Percentiles rank a stretch among this genome's conserved stretches.
Conservation (phyloP, 805 yeast genomes). For the Cyberlindnera mississippiensis region DNA sequence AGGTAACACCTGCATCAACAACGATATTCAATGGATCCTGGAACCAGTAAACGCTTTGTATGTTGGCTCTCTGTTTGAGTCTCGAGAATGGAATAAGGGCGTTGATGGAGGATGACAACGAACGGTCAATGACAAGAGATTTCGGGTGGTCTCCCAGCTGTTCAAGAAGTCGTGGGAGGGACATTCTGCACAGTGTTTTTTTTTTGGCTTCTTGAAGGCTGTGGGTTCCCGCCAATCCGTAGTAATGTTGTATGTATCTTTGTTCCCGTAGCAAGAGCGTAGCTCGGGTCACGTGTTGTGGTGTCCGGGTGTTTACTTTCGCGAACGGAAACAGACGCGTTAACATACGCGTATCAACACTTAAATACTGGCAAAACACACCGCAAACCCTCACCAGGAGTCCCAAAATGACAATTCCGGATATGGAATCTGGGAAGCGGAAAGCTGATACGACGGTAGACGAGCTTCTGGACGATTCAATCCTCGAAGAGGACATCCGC, state of each 20-base stretch:
- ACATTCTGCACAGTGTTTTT: too few relatives aligned
- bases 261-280: too few relatives aligned
- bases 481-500: constrained; percentile 1
- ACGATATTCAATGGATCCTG: constrained; percentile 21
- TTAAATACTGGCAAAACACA: too few relatives aligned
- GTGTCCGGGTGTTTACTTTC: too few relatives aligned
- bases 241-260: too few relatives aligned
- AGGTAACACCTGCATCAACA: constrained; percentile 18
- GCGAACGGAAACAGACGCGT: too few relatives aligned
- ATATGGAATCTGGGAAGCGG: not conserved
- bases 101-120: constrained; percentile 47
- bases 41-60: constrained; percentile 47
- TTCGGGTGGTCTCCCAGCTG: constrained; percentile 32
- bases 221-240: too few relatives aligned
- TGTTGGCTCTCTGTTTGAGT: constrained; percentile 47
- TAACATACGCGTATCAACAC: too few relatives aligned
- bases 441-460: constrained; percentile 9
- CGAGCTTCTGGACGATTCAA: constrained; percentile 10
- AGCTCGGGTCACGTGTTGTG: too few relatives aligned
- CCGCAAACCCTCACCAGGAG: not conserved
- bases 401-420: not conserved
- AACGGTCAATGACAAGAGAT: constrained; percentile 35
- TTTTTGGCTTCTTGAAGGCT: too few relatives aligned
- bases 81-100: constrained; percentile 50
- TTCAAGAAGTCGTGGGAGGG: constrained; percentile 8